Percentiles rank a stretch among this genome's conserved stretches.
phyloP scores from a whole-genome alignment of 495 filamentous ascomycete genomes.

The Echria macrotheca region DNA sequence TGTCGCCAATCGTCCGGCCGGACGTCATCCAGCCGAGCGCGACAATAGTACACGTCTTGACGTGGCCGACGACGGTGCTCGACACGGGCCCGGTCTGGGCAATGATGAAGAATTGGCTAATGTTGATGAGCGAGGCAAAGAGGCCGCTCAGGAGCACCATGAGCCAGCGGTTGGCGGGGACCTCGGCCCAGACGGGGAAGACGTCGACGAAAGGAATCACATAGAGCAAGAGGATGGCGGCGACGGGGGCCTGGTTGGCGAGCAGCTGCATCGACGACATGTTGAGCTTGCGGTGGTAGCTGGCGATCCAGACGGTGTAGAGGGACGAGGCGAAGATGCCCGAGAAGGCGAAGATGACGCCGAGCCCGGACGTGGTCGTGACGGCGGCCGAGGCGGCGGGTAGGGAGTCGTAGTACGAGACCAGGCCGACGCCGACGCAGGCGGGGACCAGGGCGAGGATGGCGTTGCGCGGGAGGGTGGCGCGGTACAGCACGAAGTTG shows the following conservation, averaged over 20 bases:
- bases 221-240: slow-evolving; percentile 57
- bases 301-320: slow-evolving; percentile 65
- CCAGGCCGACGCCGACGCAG: slow-evolving; percentile 62
- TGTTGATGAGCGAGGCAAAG: slow-evolving; percentile 63
- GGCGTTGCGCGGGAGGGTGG: slow-evolving; percentile 51
- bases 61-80: slow-evolving; percentile 66
- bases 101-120: slow-evolving; percentile 72
- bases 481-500: slow-evolving; percentile 60
- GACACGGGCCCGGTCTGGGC: slow-evolving; percentile 63
- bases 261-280: slow-evolving; percentile 69
- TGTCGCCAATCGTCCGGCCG: slow-evolving; percentile 48
- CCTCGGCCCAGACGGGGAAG: slow-evolving; percentile 48
- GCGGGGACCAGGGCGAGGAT: slow-evolving; percentile 56
- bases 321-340: slow-evolving; percentile 62
- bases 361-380: slow-evolving; percentile 47
- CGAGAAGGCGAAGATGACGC: slow-evolving; percentile 58
- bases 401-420: slow-evolving; percentile 66
- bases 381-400: slow-evolving; percentile 37
- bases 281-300: slow-evolving; percentile 60
- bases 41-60: slow-evolving; percentile 57
- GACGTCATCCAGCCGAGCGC: slow-evolving; percentile 51
- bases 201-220: slow-evolving; percentile 61
- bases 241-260: slow-evolving; percentile 64
- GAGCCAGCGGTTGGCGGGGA: slow-evolving; percentile 45
- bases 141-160: slow-evolving; percentile 55